Percentiles rank a stretch among this genome's conserved stretches.
Evolutionary conservation across 495 filamentous ascomycete species (phyloP).

Genomic region (Hapsidospora chrysogenum): DNA sequence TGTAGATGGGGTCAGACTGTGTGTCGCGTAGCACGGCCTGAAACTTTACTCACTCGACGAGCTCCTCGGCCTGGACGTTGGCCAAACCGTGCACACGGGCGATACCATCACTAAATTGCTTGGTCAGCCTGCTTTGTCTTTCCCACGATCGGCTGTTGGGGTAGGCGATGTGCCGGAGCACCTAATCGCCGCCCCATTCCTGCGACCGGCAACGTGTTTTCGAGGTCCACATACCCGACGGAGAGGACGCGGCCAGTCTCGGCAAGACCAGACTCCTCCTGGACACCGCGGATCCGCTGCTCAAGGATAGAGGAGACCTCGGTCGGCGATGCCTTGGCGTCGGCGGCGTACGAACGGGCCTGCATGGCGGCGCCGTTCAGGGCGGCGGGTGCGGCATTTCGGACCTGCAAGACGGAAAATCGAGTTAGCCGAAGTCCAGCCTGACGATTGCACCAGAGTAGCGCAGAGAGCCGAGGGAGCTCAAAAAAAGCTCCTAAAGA

Average conservation of each 20-base stretch:
- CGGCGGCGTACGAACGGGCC: conserved; percentile 76
- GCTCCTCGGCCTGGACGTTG: conserved; percentile 99
- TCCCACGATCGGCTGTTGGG: too few relatives aligned
- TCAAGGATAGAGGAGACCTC: conserved; percentile 99
- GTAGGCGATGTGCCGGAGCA: too few relatives aligned
- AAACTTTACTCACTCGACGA: conserved; percentile 83
- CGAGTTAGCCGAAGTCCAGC: conserved; percentile 30
- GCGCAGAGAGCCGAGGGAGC: background rate
- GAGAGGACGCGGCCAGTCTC: conserved; percentile 98
- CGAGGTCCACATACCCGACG: conserved; percentile 67
- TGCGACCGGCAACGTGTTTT: background rate
- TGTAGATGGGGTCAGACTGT: too few relatives aligned
- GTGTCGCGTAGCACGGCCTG: too few relatives aligned
- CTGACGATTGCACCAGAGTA: conserved; percentile 8
- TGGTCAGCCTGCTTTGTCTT: too few relatives aligned
- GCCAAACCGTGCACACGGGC: conserved; percentile 98
- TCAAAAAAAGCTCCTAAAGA: conserved; percentile 10
- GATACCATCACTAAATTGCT: conserved; percentile 78
- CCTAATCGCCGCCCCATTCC: conserved; percentile 1
- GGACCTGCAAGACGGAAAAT: conserved; percentile 43
- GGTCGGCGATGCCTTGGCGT: conserved; percentile 88
- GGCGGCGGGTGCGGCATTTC: conserved; percentile 67
- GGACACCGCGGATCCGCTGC: conserved; percentile 93
- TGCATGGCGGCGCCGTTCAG: conserved; percentile 58
- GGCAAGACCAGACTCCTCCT: conserved; percentile 89